Percentiles rank a stretch among this genome's conserved stretches.
Conservation (phyloP, 108 stramenopile genomes). For the Stephanodiscus minutulus region DNA sequence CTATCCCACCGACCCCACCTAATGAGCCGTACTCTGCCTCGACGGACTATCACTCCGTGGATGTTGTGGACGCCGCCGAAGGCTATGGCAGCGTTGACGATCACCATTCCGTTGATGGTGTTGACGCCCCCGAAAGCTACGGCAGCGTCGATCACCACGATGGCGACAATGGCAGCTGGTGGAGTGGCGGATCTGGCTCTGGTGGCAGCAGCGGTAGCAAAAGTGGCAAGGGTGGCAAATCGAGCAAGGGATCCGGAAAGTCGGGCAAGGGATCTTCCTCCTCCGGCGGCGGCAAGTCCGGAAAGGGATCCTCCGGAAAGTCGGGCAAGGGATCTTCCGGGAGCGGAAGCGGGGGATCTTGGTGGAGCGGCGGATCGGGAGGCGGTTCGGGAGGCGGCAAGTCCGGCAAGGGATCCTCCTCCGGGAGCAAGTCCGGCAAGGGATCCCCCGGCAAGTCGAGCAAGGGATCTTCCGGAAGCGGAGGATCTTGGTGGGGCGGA, state of each 20-base stretch:
- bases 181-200: no score
- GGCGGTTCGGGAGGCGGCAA: no score
- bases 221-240: background rate
- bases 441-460: background rate
- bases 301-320: no score
- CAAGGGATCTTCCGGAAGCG: background rate
- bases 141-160: background rate
- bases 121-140: no score
- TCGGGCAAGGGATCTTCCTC: background rate
- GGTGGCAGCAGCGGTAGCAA: background rate
- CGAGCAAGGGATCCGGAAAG: no score
- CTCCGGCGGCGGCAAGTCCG: no score
- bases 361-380: background rate
- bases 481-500: no score
- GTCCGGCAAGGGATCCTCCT: no score
- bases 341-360: background rate
- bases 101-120: background rate
- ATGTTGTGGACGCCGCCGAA: background rate
- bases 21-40: background rate
- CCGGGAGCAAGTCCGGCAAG: background rate
- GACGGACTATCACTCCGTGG: background rate
- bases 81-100: background rate
- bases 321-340: background rate
- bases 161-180: background rate
- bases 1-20: no score